phyloP scores from a whole-genome alignment of 805 yeast species.

The Candida vartiovaarae region DNA sequence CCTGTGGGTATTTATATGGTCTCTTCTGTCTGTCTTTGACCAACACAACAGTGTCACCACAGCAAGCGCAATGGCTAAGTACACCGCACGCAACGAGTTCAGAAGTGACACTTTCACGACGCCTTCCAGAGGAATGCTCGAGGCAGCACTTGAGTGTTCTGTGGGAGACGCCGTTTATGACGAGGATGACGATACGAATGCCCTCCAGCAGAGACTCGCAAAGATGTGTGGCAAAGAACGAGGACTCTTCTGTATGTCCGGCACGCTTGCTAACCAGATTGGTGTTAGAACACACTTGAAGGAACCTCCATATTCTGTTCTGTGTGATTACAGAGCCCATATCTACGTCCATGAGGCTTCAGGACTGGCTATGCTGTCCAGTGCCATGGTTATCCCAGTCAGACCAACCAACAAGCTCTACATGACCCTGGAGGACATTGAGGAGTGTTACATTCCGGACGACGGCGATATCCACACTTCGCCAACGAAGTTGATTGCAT shows the following conservation, averaged over 20 bases:
- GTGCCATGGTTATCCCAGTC: slow-evolving; percentile 86
- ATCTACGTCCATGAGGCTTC: slow-evolving; percentile 84
- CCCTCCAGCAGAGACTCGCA: slow-evolving; percentile 58
- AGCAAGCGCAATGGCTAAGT: not conserved
- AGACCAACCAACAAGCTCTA: slow-evolving; percentile 69
- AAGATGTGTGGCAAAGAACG: slow-evolving; percentile 71
- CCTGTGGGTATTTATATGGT: no score
- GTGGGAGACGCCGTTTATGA: slow-evolving; percentile 86
- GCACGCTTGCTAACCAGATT: slow-evolving; percentile 86
- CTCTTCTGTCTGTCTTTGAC: no score
- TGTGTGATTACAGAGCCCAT: slow-evolving; percentile 85
- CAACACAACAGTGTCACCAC: not conserved
- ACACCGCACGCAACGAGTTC: slow-evolving; percentile 38
- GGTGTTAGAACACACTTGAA: slow-evolving; percentile 67
- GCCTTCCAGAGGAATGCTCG: slow-evolving; percentile 69
- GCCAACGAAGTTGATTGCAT: slow-evolving; percentile 76
- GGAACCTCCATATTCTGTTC: slow-evolving; percentile 80
- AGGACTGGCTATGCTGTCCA: slow-evolving; percentile 82
- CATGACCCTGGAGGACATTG: slow-evolving; percentile 74
- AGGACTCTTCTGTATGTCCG: slow-evolving; percentile 79
- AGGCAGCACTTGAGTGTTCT: slow-evolving; percentile 48
- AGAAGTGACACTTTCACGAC: slow-evolving; percentile 87
- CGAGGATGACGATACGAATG: slow-evolving; percentile 68
- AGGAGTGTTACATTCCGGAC: slow-evolving; percentile 52
- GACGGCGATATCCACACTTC: slow-evolving; percentile 85